Conservation (phyloP, 1,139 yeast genomes). For the Hemisphaericaspora xylofermentans region DNA sequence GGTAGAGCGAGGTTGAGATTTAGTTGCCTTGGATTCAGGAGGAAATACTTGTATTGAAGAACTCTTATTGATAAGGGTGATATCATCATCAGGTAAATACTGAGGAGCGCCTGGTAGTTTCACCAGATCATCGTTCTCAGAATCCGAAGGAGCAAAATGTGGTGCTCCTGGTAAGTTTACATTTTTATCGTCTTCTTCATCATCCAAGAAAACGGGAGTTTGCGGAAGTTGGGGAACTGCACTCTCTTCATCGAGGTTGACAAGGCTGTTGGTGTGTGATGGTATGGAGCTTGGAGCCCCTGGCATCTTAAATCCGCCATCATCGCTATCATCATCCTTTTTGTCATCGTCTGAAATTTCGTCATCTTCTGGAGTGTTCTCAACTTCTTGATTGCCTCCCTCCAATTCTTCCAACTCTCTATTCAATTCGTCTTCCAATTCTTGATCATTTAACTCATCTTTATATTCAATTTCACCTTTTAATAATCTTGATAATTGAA, state of each 20-base stretch:
- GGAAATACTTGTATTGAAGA: conserved; percentile 41
- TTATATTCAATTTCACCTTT: conserved; percentile 36
- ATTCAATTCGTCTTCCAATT: conserved; percentile 28
- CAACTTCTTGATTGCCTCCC: conserved; percentile 8
- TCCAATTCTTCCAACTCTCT: conserved; percentile 23
- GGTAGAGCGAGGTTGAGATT: conserved; percentile 3
- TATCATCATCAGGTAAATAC: conserved; percentile 42
- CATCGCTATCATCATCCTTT: conserved; percentile 6
- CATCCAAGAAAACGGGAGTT: conserved; percentile 14
- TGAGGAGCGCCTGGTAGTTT: conserved; percentile 46
- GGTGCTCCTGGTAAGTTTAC: conserved; percentile 33
- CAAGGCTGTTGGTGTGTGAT: conserved; percentile 16
- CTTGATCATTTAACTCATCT: conserved; percentile 27
- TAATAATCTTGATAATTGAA: conserved; percentile 38
- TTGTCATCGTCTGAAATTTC: conserved; percentile 4
- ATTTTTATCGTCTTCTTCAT: conserved; percentile 7
- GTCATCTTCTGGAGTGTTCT: conserved; percentile 3
- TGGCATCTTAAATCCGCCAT: conserved; percentile 8
- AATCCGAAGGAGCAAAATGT: conserved; percentile 31
- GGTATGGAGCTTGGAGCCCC: conserved; percentile 12
- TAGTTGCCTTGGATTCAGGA: conserved; percentile 18
- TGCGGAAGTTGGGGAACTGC: conserved; percentile 10
- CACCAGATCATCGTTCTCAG: conserved; percentile 20
- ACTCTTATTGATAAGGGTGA: conserved; percentile 36
- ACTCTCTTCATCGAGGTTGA: conserved; percentile 12